Evolutionary conservation across 345 rosid species (phyloP), one percentile per base, ranked within the genome.

Genomic region (Gossypium raimondii): DNA sequence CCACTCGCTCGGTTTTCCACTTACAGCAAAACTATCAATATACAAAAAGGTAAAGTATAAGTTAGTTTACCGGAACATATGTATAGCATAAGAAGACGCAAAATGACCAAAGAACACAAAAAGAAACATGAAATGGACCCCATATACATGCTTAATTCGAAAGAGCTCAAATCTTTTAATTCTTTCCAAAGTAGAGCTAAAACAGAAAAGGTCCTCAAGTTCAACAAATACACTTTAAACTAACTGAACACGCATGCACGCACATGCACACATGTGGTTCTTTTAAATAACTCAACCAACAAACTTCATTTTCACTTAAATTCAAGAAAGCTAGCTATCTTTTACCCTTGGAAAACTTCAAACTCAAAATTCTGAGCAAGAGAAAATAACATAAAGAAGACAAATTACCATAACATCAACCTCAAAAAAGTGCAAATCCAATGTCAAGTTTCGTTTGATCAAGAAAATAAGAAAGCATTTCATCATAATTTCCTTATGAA

Each of bases 171-270:
- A 3, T 16, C 24, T 24, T 20, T 57, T 27, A 50, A 34, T 3
- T 50, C 20, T 9, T 68, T 50, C 58, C 43, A 9, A 16, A 48
- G 58, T 48, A 50, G 22, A 68, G 22, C 72, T 25, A 51, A 69
- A 50, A 2, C 27, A 50, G 27, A 43, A 27, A 65, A 65, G 29
- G 24, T 51, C 58, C 60, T 27, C 9, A 17, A 27, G 45, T 51
- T 51, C 24, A 51, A 51, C 17, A 48, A 17, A 69, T 69, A 69
- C 73, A 69, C 14, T 3, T 50, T 24, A 25, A 68, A 68, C 59
- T 27, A 69, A 69, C 17, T 17, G 1, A 3, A 69, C 24, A 17
- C 4, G 12, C 24, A 17, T 2, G 12, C 8, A 48, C 0, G n/a
- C 57, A 24, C 57, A 16, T 43, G 1, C 3, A 48, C n/a, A 47